These are phyloP conservation scores for Corymbia maculata DNA, from an alignment of 345 rosid species.

Conservation along the genomic window DNA sequence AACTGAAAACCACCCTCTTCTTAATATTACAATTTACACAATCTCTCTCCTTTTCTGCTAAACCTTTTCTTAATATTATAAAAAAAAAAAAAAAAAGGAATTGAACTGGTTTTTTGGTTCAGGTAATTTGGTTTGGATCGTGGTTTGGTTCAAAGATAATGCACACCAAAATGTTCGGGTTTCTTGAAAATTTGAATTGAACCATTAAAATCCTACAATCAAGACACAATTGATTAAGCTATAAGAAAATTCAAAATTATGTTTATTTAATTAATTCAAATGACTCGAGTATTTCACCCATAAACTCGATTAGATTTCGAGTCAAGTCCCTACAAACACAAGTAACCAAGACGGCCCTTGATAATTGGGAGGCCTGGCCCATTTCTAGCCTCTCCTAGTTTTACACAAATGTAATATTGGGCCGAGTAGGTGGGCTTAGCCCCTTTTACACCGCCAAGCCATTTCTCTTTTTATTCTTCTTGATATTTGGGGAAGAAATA, in stretches of 20 bases:
- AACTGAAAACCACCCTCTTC: too few species aligned
- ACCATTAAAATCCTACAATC: too few species aligned
- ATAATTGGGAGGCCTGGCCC: not conserved
- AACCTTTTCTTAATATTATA: too few species aligned
- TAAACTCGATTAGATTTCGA: not conserved
- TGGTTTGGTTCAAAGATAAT: too few species aligned
- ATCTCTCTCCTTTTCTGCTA: too few species aligned
- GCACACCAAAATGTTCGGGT: too few species aligned
- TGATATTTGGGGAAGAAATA: not conserved
- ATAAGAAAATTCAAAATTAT: not conserved
- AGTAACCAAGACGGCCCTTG: not conserved
- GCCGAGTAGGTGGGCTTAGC: not conserved
- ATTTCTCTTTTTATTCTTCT: not conserved
- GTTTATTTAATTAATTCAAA: not conserved
- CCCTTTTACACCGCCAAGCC: not conserved
- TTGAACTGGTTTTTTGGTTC: too few species aligned
- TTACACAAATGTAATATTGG: not conserved
- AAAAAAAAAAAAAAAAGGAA: too few species aligned
- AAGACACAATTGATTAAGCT: not conserved
- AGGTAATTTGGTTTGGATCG: too few species aligned
- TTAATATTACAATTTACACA: too few species aligned
- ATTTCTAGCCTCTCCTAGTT: not conserved
- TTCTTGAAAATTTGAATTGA: too few species aligned
- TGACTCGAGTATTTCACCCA: not conserved
- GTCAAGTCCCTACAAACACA: not conserved